Evolutionary conservation across 2,329 filamentous ascomycete genomes (phyloP), one percentile per base, ranked within the genome.

Genomic region (Albophoma yamanashiensis): DNA sequence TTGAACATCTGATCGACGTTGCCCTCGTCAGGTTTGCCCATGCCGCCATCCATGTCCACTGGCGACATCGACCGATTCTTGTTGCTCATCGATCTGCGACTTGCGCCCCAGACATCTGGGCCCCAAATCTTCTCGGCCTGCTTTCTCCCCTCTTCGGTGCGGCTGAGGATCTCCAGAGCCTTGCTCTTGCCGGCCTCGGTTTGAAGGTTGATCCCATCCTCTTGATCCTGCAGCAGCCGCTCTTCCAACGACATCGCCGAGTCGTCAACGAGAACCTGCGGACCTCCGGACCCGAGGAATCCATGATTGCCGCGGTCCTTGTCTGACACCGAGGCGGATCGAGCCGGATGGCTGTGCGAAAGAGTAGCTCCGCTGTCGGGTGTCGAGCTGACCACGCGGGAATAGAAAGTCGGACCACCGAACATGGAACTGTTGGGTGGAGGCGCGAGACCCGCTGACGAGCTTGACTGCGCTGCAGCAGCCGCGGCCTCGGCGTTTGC

Each of bases 1-100:
- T 78, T 74, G 66, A 83, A 83, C 79, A 84, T 82, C 64, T 78
- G 78, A 60, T 82, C 79, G 4, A 81, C 79, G 34, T 78, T 79
- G 52, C 74, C 75, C 22, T 79, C 79, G 42, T 78, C 76, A 6
- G 71, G 66, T 59, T 70, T 74, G 62, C 69, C 68, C 59, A 69
- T 62, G 22, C 69, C 63, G n/a, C 69, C 68, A 45, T 71, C 69
- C 57, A 71, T 65, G 8, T 66, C 65, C 12, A 60, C 62, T 0
- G 70, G 67, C 2, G 70, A 64, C 55, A 73, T 65, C 12, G 69
- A 66, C 53, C 67, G 64, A 27, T 61, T 64, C 4, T 62, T 61
- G 15, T 68, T 64, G 27, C 67, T 64, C 38, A 72, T 68, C 12
- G 71, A 72, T 4, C 70, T 68, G 36, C 66, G 65, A 27, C 64